phyloP scores from a whole-genome alignment of 306 rosid genomes.

The Geum urbanum region DNA sequence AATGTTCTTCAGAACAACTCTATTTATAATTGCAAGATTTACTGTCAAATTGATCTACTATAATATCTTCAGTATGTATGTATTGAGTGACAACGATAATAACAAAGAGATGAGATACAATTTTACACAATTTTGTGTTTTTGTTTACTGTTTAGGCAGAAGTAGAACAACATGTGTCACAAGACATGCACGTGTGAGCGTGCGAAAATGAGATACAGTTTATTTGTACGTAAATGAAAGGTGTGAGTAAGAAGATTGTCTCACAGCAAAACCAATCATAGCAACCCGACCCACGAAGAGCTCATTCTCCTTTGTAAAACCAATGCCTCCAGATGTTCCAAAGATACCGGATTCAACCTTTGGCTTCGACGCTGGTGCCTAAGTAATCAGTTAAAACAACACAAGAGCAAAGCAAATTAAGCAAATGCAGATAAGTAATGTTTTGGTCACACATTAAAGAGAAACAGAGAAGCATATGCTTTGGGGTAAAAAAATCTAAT shows the following conservation, averaged over 20 bases:
- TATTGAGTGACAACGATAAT: no score
- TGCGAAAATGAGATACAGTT: not conserved
- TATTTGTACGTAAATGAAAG: not conserved
- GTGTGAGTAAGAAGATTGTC: conserved; percentile 8
- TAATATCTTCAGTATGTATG: no score
- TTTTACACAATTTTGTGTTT: no score
- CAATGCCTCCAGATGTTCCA: conserved; percentile 98
- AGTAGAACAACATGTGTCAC: not conserved
- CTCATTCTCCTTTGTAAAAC: conserved; percentile 93
- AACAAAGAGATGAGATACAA: no score
- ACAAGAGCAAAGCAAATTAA: not conserved
- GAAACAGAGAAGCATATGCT: not conserved
- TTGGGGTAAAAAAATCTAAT: not conserved
- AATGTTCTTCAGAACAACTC: no score
- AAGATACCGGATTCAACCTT: conserved; percentile 91
- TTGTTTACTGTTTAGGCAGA: no score
- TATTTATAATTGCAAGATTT: no score
- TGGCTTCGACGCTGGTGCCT: conserved; percentile 60
- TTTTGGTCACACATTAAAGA: conserved; percentile 2
- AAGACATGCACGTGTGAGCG: not conserved
- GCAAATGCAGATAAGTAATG: not conserved
- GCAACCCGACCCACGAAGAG: conserved; percentile 97
- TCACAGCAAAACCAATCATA: conserved; percentile 94
- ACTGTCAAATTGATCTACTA: no score
- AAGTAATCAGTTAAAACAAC: not conserved